Evolutionary conservation across 192 early-diverging fungal species (phyloP).

Genomic region (Backusella parvicylindrica): DNA sequence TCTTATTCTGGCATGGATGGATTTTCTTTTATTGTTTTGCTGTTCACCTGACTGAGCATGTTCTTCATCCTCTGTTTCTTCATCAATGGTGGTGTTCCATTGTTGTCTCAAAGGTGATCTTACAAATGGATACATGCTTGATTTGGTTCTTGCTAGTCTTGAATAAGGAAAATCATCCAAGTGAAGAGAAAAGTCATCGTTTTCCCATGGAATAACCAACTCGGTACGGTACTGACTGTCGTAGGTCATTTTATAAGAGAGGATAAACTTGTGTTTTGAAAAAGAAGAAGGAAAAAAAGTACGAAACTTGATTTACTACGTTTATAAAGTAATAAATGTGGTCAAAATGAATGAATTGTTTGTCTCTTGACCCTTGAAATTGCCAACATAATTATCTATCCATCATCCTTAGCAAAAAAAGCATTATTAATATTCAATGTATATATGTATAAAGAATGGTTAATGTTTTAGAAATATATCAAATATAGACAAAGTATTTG

Average conservation of each 20-base stretch:
- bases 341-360: background rate
- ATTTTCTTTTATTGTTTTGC: background rate
- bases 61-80: background rate
- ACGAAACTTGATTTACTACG: background rate
- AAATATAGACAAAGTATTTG: background rate
- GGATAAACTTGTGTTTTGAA: background rate
- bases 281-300: background rate
- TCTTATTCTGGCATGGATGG: background rate
- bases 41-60: background rate
- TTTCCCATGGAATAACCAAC: background rate
- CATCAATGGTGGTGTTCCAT: background rate
- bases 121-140: background rate
- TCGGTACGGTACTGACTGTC: background rate
- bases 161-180: background rate
- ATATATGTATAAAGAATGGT: background rate
- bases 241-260: background rate
- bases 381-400: background rate
- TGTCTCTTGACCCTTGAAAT: too few relatives aligned
- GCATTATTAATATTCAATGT: too few relatives aligned
- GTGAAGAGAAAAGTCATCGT: background rate
- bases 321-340: background rate
- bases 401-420: too few relatives aligned
- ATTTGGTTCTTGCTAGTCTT: background rate
- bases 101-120: background rate
- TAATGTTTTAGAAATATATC: background rate